Evolutionary conservation across 306 rosid species (phyloP).

Genomic region (Fragaria vesca): DNA sequence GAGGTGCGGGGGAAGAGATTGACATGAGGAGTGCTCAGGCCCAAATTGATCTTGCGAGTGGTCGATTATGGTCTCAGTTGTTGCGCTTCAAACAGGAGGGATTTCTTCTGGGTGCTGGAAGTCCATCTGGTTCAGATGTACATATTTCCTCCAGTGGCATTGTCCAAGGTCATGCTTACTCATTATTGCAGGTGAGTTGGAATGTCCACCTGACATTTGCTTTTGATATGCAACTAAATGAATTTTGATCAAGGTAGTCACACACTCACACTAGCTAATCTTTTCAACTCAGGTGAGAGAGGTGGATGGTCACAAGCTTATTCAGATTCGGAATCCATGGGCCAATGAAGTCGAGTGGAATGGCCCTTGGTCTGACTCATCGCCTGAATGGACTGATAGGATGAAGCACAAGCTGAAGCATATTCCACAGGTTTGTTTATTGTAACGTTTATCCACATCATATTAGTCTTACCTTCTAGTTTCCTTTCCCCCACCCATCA

Average conservation of each 20-base stretch:
- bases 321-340: constrained; percentile 99
- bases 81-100: constrained; percentile 98
- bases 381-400: constrained; percentile 95
- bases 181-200: constrained; percentile 74
- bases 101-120: constrained; percentile 95
- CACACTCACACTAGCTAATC: not conserved
- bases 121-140: constrained; percentile 98
- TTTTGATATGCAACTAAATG: not conserved
- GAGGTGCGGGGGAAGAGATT: constrained; percentile 99
- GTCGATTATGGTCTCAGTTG: constrained; percentile 95
- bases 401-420: constrained; percentile 96
- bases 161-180: constrained; percentile 99
- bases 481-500: not conserved
- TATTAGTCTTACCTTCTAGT: not conserved
- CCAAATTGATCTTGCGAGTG: constrained; percentile 99
- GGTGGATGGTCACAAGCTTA: constrained; percentile 97
- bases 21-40: constrained; percentile 97
- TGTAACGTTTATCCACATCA: constrained; percentile 7
- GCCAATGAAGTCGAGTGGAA: constrained; percentile 99
- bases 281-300: constrained; percentile 67
- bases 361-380: constrained; percentile 98
- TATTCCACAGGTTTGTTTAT: constrained; percentile 71
- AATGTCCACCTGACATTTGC: not conserved
- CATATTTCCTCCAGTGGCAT: constrained; percentile 98
- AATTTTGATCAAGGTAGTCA: not conserved